Conservation (phyloP, 768 basidiomycete species). For the Cystofilobasidium capitatum region DNA sequence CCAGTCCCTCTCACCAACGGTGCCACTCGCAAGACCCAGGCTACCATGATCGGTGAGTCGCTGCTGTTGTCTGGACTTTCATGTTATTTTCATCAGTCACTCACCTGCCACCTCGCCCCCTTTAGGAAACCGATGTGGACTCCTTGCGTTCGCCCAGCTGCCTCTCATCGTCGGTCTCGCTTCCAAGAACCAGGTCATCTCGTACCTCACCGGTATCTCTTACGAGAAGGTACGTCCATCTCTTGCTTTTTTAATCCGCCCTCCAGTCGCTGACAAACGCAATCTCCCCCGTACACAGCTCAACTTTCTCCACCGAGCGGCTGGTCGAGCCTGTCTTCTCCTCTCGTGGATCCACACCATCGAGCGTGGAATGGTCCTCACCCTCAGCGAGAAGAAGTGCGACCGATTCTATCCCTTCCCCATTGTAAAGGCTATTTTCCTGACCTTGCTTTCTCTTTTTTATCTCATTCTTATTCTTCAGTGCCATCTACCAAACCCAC, state of each 20-base stretch:
- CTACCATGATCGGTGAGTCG: background rate
- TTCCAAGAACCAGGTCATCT: conserved; percentile 54
- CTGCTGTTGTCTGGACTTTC: conserved; percentile 30
- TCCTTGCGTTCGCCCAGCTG: conserved; percentile 37
- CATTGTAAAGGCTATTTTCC: too few relatives aligned
- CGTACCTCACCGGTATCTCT: conserved; percentile 48
- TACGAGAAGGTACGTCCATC: conserved; percentile 44
- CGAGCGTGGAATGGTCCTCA: conserved; percentile 3
- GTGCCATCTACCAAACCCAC: too few relatives aligned
- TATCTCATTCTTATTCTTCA: too few relatives aligned
- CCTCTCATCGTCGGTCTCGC: conserved; percentile 53
- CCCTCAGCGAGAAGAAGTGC: background rate
- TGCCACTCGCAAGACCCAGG: background rate
- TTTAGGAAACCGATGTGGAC: conserved; percentile 30
- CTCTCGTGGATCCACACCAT: conserved; percentile 3
- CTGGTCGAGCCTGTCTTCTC: conserved; percentile 33
- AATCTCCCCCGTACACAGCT: conserved; percentile 23
- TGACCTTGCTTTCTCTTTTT: too few relatives aligned
- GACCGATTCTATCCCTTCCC: too few relatives aligned
- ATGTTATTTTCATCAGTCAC: conserved; percentile 41
- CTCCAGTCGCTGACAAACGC: too few relatives aligned
- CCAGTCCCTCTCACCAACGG: background rate
- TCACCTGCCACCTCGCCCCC: conserved; percentile 44
- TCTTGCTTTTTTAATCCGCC: background rate
- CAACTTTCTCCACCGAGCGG: conserved; percentile 37